A percentile compares a stretch with the other conserved stretches of the same genome.
Conservation (phyloP, 371 early-diverging fungal species). For the Dichotomocladium elegans region DNA sequence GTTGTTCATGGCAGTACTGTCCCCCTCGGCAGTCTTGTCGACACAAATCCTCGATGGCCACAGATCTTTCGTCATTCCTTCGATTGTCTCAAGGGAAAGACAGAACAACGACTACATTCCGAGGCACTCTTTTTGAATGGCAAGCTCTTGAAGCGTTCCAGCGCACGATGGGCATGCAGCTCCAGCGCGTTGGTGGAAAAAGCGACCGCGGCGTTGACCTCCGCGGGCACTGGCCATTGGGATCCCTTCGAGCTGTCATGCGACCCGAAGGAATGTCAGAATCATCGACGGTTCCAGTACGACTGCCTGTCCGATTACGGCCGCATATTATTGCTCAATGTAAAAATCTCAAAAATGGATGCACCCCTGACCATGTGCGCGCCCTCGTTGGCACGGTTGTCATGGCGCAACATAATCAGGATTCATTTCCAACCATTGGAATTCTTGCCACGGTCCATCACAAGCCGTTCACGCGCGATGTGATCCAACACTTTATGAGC, state of each 20-base stretch:
- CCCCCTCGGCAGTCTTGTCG: no score
- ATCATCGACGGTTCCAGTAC: not conserved
- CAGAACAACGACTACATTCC: conserved; percentile 4
- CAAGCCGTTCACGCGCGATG: conserved; percentile 26
- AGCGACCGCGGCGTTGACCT: conserved; percentile 43
- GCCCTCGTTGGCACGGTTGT: conserved; percentile 30
- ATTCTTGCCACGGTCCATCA: conserved; percentile 23
- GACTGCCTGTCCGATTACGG: no score
- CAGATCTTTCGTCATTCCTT: not conserved
- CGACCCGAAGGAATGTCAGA: no score
- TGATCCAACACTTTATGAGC: conserved; percentile 20
- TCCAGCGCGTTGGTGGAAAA: conserved; percentile 35
- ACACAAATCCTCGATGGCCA: not conserved
- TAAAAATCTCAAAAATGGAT: conserved; percentile 35
- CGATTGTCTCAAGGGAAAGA: conserved; percentile 12
- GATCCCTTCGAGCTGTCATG: no score
- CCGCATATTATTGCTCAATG: conserved; percentile 23
- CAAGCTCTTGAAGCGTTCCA: conserved; percentile 28
- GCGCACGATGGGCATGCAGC: conserved; percentile 24
- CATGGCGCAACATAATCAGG: not conserved
- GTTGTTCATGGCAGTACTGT: no score
- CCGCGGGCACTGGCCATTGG: conserved; percentile 29
- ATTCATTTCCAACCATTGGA: conserved; percentile 14
- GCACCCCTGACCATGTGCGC: conserved; percentile 40
- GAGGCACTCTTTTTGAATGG: conserved; percentile 40